phyloP scores from a whole-genome alignment of 495 filamentous ascomycete species.

The Recurvomyces mirabilis region DNA sequence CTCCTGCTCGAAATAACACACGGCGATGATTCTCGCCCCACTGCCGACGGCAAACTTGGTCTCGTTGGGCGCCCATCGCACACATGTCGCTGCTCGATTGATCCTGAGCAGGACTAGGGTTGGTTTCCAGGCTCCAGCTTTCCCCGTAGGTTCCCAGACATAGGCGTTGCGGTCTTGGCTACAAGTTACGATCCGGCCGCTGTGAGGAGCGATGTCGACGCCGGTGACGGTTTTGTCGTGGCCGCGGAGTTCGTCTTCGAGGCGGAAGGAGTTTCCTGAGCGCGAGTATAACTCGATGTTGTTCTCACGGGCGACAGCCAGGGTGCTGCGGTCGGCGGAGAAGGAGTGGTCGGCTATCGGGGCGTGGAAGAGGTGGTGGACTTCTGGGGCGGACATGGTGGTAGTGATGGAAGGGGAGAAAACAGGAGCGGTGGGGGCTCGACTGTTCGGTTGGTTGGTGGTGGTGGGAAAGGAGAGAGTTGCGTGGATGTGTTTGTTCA shows the following conservation, averaged over 20 bases:
- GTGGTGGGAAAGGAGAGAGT: no score
- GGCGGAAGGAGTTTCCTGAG: constrained; percentile 61
- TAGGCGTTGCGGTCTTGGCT: constrained; percentile 97
- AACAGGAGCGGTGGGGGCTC: constrained; percentile 96
- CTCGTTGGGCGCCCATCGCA: constrained; percentile 94
- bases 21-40: constrained; percentile 86
- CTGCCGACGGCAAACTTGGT: constrained; percentile 96
- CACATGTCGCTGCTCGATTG: constrained; percentile 91
- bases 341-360: constrained; percentile 97
- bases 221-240: constrained; percentile 95
- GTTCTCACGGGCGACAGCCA: constrained; percentile 85
- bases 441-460: no score
- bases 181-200: constrained; percentile 89
- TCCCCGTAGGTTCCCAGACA: constrained; percentile 80
- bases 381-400: constrained; percentile 73
- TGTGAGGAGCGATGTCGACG: constrained; percentile 85
- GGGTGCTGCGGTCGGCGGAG: constrained; percentile 75
- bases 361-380: constrained; percentile 92
- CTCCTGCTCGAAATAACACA: constrained; percentile 97
- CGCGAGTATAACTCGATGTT: constrained; percentile 78
- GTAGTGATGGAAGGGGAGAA: constrained; percentile 15
- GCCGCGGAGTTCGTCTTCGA: constrained; percentile 85
- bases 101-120: constrained; percentile 94
- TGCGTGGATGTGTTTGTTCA: no score
- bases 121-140: constrained; percentile 86